Conservation (phyloP, 176 grass and related monocot species). For the Aegilops umbellulata region DNA sequence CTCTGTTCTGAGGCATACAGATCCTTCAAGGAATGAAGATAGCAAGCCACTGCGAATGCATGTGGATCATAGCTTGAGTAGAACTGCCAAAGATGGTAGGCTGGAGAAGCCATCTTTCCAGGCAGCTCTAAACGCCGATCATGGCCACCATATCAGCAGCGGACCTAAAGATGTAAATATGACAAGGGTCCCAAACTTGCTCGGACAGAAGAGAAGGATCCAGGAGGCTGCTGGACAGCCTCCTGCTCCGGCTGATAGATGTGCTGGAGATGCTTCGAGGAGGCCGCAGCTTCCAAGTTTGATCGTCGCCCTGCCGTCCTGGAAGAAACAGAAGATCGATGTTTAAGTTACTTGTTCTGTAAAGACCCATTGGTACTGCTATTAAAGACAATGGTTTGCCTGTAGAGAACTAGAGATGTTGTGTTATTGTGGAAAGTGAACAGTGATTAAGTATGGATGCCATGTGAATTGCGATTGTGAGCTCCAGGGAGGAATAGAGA, state of each 20-base stretch:
- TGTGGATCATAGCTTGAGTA: conserved; percentile 8
- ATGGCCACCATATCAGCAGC: not conserved
- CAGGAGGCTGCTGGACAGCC: conserved; percentile 27
- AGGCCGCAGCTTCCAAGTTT: conserved; percentile 28
- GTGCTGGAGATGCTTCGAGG: conserved; percentile 29
- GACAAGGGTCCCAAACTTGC: conserved; percentile 27
- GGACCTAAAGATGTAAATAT: conserved; percentile 1
- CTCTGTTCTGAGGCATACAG: conserved; percentile 24
- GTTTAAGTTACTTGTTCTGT: conserved; percentile 16
- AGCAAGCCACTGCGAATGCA: not conserved
- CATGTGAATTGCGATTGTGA: conserved; percentile 22
- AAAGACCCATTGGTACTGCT: not conserved
- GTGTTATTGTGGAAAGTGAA: not conserved
- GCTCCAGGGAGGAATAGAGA: not conserved
- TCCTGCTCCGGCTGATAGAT: not conserved
- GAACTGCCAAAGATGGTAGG: not conserved
- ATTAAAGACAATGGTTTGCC: conserved; percentile 2
- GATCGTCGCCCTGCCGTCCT: conserved; percentile 23
- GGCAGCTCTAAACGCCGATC: conserved; percentile 16
- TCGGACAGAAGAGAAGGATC: conserved; percentile 48
- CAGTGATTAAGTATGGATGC: not conserved
- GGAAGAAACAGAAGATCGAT: conserved; percentile 38
- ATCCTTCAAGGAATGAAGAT: conserved; percentile 28
- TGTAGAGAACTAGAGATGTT: not conserved
- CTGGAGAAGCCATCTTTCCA: not conserved